Conservation (phyloP, 139 green algal species). For the Chloropicon primus region DNA sequence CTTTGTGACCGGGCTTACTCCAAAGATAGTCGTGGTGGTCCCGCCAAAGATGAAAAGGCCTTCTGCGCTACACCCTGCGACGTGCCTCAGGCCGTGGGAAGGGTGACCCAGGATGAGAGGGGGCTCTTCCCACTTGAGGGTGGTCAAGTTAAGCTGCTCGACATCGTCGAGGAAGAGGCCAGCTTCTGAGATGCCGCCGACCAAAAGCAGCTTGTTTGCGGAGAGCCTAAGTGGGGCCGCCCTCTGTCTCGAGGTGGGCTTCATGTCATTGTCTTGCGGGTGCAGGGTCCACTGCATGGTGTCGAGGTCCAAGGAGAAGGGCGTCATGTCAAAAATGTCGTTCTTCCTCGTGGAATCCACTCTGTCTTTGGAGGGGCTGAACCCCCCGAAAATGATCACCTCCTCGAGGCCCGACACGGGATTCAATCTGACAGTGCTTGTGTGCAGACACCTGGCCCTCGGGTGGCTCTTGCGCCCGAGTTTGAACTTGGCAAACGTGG, state of each 20-base stretch:
- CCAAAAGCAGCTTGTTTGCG: neutral
- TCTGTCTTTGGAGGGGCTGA: neutral
- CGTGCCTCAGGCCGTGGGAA: neutral
- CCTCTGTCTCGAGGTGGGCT: neutral
- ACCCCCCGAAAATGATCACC: neutral
- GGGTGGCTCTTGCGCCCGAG: neutral
- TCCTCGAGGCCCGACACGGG: neutral
- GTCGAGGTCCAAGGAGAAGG: neutral
- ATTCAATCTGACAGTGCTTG: neutral
- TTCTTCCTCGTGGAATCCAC: neutral
- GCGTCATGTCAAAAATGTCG: neutral
- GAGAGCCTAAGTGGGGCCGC: neutral
- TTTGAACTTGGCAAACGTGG: neutral
- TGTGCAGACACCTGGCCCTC: neutral
- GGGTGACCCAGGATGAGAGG: neutral
- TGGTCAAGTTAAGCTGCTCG: neutral
- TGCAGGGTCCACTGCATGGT: neutral
- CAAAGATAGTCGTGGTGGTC: neutral
- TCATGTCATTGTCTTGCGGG: neutral
- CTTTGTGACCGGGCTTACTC: neutral
- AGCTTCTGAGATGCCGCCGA: neutral
- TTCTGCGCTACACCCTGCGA: neutral
- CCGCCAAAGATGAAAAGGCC: neutral
- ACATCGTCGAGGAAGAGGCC: neutral
- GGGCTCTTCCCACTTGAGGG: neutral